These are phyloP conservation scores for Trichoderma semiorbis DNA, from an alignment of 2,329 filamentous ascomycete genomes.

Conservation along the genomic window DNA sequence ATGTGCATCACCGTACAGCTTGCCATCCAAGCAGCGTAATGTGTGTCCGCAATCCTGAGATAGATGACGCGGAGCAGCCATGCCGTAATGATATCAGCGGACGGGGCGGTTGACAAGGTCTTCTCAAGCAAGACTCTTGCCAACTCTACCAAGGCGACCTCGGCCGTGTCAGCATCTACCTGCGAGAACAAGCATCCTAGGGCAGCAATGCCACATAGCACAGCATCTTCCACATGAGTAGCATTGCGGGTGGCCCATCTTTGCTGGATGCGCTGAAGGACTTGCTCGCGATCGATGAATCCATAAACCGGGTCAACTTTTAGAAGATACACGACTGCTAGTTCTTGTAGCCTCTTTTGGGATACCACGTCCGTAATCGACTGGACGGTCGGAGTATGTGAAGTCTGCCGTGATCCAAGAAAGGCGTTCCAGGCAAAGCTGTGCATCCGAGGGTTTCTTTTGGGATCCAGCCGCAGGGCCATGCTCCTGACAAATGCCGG, in stretches of 20 bases:
- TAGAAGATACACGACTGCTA: neutral
- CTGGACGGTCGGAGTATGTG: neutral
- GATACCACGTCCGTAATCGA: neutral
- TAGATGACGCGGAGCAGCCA: neutral
- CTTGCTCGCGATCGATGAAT: neutral
- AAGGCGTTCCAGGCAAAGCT: constrained; percentile 11
- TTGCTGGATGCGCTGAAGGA: neutral
- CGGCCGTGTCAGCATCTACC: neutral
- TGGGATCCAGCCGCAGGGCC: neutral
- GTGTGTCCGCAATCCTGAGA: neutral
- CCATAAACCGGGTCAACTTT: neutral
- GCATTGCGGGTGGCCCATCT: neutral
- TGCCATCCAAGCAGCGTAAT: constrained; percentile 6
- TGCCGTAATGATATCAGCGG: neutral
- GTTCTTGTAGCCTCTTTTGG: neutral
- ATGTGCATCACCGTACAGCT: constrained; percentile 9
- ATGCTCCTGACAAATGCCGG: neutral
- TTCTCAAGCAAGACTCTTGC: neutral
- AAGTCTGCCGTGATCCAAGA: neutral
- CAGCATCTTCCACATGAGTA: neutral
- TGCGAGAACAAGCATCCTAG: constrained; percentile 1
- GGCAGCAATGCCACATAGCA: neutral
- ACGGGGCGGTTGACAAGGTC: neutral
- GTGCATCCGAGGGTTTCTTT: neutral
- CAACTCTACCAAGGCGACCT: neutral